phyloP scores from a whole-genome alignment of 371 early-diverging fungal genomes.

The Dinochytrium kinnereticum region DNA sequence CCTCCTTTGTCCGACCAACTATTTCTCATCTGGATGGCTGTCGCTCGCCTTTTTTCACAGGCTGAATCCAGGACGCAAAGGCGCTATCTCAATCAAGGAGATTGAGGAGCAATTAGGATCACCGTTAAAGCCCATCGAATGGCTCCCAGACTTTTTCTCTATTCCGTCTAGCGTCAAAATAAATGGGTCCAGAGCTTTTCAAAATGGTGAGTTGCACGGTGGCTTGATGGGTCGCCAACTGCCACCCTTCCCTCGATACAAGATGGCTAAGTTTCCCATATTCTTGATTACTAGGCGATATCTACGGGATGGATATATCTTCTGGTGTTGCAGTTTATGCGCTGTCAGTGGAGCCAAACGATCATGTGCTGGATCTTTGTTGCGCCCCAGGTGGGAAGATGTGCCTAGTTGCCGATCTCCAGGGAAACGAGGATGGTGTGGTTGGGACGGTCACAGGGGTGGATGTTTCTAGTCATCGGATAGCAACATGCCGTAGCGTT shows the following conservation, averaged over 20 bases:
- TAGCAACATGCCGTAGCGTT: conserved; percentile 71
- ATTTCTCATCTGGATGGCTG: background rate
- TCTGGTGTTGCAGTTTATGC: conserved; percentile 77
- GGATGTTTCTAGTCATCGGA: conserved; percentile 77
- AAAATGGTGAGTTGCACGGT: conserved; percentile 13
- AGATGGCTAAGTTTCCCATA: no score
- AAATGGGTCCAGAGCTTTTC: background rate
- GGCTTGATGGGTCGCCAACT: background rate
- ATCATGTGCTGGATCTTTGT: conserved; percentile 82
- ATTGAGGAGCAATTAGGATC: background rate
- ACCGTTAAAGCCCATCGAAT: background rate
- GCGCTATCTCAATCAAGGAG: background rate
- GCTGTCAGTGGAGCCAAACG: conserved; percentile 62
- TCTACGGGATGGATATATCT: conserved; percentile 87
- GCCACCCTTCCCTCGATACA: no score
- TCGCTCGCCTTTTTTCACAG: background rate
- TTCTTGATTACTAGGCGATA: conserved; percentile 18
- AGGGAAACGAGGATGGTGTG: conserved; percentile 35
- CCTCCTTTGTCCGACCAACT: no score
- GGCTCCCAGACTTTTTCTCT: conserved; percentile 23
- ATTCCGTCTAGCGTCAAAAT: conserved; percentile 7
- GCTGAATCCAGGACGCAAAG: background rate
- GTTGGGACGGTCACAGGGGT: conserved; percentile 91
- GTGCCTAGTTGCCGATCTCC: conserved; percentile 74
- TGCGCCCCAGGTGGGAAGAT: conserved; percentile 81